Base-by-base conservation (phyloP, 177 flowering plant species). In the Vitis hybrid region DNA sequence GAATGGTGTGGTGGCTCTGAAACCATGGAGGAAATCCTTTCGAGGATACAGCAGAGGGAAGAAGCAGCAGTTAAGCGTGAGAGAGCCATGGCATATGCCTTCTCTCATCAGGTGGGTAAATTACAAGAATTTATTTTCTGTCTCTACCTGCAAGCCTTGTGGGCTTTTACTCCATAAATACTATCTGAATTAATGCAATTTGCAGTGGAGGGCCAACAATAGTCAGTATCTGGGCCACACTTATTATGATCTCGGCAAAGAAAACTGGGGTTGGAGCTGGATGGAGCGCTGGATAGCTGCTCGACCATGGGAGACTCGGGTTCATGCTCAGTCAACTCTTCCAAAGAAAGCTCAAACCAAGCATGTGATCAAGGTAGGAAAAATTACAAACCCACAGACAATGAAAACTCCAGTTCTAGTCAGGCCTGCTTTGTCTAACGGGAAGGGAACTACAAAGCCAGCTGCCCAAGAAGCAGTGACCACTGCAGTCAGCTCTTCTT, bases 261-360 rank as follows among this genome's bases (percentile, higher is more conserved):
- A 71, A 3, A 71, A 66, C 64, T 80, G 78, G 78, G 78, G 83
- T 4, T 80, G 83, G 83, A 80, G 80, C 71, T 80, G 82, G 82
- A 63, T 47, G 67, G 79, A 80, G 24, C 75, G 79, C 2, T 80
- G 82, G 82, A 71, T 80, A 0, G 77, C 80, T 1, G 80, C 82
- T 12, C 77, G 80, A 2, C 82, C 82, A 0, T 80, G 82, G 82
- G 80, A 76, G 75, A 49, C 72, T 2, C 65, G 81, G 62, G 73
- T 64, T 55, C 68, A 65, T 10, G 19, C 66, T 12, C 62, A 70
- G 13, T 59, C 58, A 14, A 44, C 2, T 56, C 60, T 54, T 11
- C 50, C 59, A 28, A 75, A 59, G 44, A 78, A 67, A 52, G 64
- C 31, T 38, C 63, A 54, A 19, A 9, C 38, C 65, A 67, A 24